Conservation (phyloP, 345 rosid genomes). For the Eucalyptus virginea region DNA sequence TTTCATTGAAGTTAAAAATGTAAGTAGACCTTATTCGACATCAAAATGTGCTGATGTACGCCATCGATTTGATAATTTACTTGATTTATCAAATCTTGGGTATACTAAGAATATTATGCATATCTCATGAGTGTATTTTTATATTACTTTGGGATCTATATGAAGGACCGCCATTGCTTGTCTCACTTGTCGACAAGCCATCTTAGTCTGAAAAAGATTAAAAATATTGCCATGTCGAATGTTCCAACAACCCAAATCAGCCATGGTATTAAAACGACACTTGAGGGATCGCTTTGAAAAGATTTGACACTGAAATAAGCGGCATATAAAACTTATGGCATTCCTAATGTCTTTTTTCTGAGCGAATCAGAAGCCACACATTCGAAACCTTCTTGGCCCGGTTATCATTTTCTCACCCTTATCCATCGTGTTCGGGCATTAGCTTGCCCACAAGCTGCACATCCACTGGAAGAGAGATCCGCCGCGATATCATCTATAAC, state of each 20-base stretch:
- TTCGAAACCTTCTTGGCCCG: not conserved
- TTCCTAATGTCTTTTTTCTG: too few relatives aligned
- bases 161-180: not conserved
- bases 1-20: too few relatives aligned
- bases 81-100: too few relatives aligned
- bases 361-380: not conserved
- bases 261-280: too few relatives aligned
- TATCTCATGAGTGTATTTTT: not conserved
- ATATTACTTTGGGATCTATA: not conserved
- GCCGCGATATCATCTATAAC: not conserved
- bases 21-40: not conserved
- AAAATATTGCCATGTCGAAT: too few relatives aligned
- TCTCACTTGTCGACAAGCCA: not conserved
- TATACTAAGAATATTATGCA: not conserved
- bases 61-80: not conserved
- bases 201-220: too few relatives aligned
- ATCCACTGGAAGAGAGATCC: not conserved
- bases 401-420: not conserved
- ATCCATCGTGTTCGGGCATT: not conserved
- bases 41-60: not conserved
- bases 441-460: not conserved
- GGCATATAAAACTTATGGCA: not conserved
- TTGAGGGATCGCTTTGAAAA: too few relatives aligned
- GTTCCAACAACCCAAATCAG: too few relatives aligned
- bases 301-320: too few relatives aligned